Percentiles rank a stretch among this genome's conserved stretches.
Conservation (phyloP, 192 early-diverging fungal genomes). For the Umbelopsis sp. region DNA sequence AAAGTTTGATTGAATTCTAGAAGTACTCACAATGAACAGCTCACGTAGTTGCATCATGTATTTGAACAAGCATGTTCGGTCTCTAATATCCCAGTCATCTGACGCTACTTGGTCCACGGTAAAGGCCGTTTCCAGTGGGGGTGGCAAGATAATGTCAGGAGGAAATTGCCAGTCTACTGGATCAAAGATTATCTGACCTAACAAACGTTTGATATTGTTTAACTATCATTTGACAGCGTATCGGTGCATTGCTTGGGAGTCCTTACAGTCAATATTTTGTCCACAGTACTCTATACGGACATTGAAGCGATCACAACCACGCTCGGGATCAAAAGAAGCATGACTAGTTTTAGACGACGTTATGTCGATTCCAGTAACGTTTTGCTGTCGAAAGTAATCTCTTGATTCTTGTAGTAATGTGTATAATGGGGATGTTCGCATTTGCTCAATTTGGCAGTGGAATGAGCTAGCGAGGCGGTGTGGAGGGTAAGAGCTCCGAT, state of each 20-base stretch:
- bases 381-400: background rate
- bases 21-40: background rate
- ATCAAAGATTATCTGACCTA: constrained; percentile 8
- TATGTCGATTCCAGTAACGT: background rate
- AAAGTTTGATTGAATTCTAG: too few relatives aligned
- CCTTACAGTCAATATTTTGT: constrained; percentile 6
- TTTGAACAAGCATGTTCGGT: constrained; percentile 11
- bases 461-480: too few relatives aligned
- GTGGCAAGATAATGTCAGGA: background rate
- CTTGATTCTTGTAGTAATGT: constrained; percentile 2
- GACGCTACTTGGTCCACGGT: background rate
- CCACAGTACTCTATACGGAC: constrained; percentile 5
- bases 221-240: background rate
- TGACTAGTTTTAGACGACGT: background rate
- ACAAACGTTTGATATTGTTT: background rate
- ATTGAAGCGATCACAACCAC: constrained; percentile 10
- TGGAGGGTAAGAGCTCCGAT: too few relatives aligned
- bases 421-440: constrained; percentile 5
- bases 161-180: constrained; percentile 4
- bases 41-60: constrained; percentile 8
- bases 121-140: background rate
- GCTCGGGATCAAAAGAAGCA: background rate
- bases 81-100: constrained; percentile 11
- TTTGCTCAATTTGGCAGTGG: too few relatives aligned
- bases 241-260: background rate